Base-by-base conservation (phyloP, 2,329 filamentous ascomycete species). In the Periconia sp. region DNA sequence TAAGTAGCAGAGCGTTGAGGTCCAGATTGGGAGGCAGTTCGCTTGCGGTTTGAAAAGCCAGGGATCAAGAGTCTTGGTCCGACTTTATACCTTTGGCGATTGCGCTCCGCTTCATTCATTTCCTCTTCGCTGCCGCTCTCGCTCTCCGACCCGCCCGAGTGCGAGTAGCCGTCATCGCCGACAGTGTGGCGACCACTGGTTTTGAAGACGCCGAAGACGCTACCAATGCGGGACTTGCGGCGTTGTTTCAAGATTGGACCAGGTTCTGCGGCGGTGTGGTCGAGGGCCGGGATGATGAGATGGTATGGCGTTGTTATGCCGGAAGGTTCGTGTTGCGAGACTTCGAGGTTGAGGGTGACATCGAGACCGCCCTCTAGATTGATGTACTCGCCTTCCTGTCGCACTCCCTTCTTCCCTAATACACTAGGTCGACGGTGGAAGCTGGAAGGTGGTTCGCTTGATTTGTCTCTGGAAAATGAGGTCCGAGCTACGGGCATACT, bases 281-380 rank as follows among this genome's bases (percentile, higher is more conserved):
- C 72, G 37, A 99, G 74, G 39, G 84, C 83, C 9, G 95, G 94
- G 4, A 99, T 86, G 2, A 97, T 79, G 4, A 99, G 73, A 26
- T 90, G 80, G 68, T 99, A 99, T 7, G 91, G 89, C 36, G 84
- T 82, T 0, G 94, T 99, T 52, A 89, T 90, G 11, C 94, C 95
- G 0, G 88, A 81, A 1, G 94, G 92, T 58, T 99, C 91, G 50
- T 83, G 84, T 31, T 88, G 82, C 58, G 87, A 91, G 48, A 96
- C 84, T 72, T 99, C 94, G 50, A 96, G 84, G 58, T 96, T 96
- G 30, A 99, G 72, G 36, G 84, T 88, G 24, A 99, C 86, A 54
- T 96, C 91, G 8, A 99, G 75, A 0, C 90, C 91, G 21, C 87
- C 87, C 63, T 94, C 83, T 0, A 96, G 77, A 62, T 96, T 84